Base-by-base conservation (phyloP, 2,329 filamentous ascomycete genomes). In the Fusarium concolor region DNA sequence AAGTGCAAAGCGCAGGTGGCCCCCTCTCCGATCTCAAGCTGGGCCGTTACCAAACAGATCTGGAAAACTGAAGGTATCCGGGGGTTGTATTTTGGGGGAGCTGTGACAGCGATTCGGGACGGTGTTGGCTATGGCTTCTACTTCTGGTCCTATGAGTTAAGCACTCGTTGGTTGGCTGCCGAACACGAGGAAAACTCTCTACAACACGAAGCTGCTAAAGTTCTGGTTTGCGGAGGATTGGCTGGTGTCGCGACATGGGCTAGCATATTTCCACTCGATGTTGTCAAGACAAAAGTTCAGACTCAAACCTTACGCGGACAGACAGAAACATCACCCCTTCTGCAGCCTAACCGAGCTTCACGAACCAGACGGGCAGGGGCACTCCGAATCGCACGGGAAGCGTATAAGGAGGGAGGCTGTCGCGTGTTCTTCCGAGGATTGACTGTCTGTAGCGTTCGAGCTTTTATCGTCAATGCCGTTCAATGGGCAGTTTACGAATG, bases 111-210 rank as follows among this genome's bases (percentile, higher is more conserved):
- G 53, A 76, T 95, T 39, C 86, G 95, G 49, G 95, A 98, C 79
- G 90, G 91, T 59, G 87, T 97, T 56, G 95, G 95, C n/a, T 98
- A 97, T 79, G 95, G 94, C 0, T 97, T 97, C 78, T 98, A 97
- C 76, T 98, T 98, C 78, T 97, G 92, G 92, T 91, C 91, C 2
- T 98, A 97, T 75, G 92, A 96, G 78, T 81, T 94, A 60, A 88
- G 85, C 67, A 93, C 90, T 35, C 81, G 83, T 54, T 83, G 89
- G 78, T 81, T 81, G 18, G 80, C 79, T 5, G 51, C 68, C 9
- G 61, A 60, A 10, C 39, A 58, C 17, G 54, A 71, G 15, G 68
- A 71, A 22, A 60, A 71, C 3, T 74, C 74, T 1, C 57, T 76
- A 43, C 71, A 79, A 14, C 78, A 85, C 20, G 84, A 79, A 52